phyloP scores from a whole-genome alignment of 2,329 filamentous ascomycete genomes.

The Purpureocillium takamizusanense region DNA sequence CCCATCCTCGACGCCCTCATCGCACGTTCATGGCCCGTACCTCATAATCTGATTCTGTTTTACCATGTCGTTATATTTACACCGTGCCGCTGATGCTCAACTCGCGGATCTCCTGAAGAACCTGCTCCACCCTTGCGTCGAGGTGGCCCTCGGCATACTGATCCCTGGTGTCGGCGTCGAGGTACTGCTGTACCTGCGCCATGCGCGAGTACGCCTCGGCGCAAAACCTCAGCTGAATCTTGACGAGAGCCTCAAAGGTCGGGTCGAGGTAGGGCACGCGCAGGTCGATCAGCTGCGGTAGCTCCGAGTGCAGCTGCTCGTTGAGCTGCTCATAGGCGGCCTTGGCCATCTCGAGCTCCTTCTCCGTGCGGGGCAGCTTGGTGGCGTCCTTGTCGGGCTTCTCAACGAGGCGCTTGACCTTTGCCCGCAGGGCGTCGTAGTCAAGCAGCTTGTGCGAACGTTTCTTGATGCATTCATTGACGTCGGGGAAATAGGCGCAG shows the following conservation, averaged over 20 bases:
- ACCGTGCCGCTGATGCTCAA: slow-evolving; percentile 78
- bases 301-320: slow-evolving; percentile 84
- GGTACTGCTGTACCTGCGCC: slow-evolving; percentile 98
- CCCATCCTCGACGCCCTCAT: too few species aligned
- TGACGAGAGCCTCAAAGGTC: slow-evolving; percentile 93
- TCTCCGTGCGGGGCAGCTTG: slow-evolving; percentile 91
- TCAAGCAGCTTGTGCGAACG: slow-evolving; percentile 96
- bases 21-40: too few species aligned
- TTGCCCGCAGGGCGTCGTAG: slow-evolving; percentile 91
- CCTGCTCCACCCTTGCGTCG: slow-evolving; percentile 87
- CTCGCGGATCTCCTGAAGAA: slow-evolving; percentile 93
- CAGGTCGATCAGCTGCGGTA: slow-evolving; percentile 93
- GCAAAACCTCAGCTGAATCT: slow-evolving; percentile 96
- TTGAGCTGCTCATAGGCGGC: slow-evolving; percentile 93
- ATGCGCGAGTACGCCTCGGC: slow-evolving; percentile 95
- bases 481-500: slow-evolving; percentile 97
- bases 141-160: slow-evolving; percentile 92
- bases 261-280: slow-evolving; percentile 96
- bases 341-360: slow-evolving; percentile 91
- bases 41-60: background rate
- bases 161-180: slow-evolving; percentile 90
- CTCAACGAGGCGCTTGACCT: slow-evolving; percentile 93
- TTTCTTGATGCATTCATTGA: slow-evolving; percentile 99
- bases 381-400: slow-evolving; percentile 98
- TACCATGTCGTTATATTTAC: slow-evolving; percentile 19